Evolutionary conservation across 2,329 filamentous ascomycete genomes (phyloP), one percentile per base, ranked within the genome.

Genomic region (Verticillium klebahnii): DNA sequence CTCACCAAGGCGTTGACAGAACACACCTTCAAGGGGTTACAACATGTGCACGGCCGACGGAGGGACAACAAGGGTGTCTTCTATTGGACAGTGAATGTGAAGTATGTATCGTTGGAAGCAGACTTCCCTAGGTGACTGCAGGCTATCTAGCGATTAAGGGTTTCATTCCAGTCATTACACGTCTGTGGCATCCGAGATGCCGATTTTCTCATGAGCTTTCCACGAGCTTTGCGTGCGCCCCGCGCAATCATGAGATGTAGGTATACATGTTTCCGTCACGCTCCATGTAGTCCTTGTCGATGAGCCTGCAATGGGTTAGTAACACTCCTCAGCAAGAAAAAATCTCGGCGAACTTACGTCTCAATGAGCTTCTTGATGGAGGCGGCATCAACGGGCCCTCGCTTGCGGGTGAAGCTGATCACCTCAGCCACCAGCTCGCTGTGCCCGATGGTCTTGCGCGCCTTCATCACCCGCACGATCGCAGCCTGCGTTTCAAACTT

Each of bases 301-400:
- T 94, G 66, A 97, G 80, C 73, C 91, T 93, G 70, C 60, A 19
- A 45, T 36, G 45, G 15, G 65, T 77, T 69, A 77, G 72, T 60
- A 60, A 29, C 29, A 29, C 29, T 29, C 5, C 29, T 29, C 3
- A 6, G 5, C 5, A 29, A 8, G 29, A 29, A 11, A 5, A 58
- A 9, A 3, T 3, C n/a, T 25, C 5, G n/a, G 23, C 5, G 39
- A 50, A 83, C 89, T 71, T 77, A 93, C 87, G 91, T 93, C 76
- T 98, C 95, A 75, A 99, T 97, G 74, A 98, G 96, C 79, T 90
- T 89, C 86, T 99, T 99, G 67, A 99, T 98, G 65, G 95, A 92
- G 2, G 82, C 82, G 50, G 93, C 85, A 71, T 96, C 93, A 63
- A 99, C 81, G 19, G 91, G 92, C 15, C 95, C 96, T 60, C 95